Conservation (phyloP, 2,329 filamentous ascomycete species). For the Eurotiales sp. region DNA sequence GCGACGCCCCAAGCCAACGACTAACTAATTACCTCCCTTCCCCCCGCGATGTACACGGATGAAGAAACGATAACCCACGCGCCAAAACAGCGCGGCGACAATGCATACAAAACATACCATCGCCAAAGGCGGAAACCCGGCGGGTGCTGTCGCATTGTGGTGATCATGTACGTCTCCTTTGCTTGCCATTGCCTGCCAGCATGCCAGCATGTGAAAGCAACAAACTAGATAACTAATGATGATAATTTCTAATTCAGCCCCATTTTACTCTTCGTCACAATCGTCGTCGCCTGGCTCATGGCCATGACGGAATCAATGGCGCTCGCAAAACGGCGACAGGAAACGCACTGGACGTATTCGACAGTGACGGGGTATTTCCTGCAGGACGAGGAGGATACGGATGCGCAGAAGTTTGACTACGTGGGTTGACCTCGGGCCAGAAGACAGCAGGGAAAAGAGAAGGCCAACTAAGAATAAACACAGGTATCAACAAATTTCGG, state of each 20-base stretch:
- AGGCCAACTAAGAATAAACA: too few relatives aligned
- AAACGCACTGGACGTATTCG: slow-evolving; percentile 31
- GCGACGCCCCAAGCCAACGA: too few relatives aligned
- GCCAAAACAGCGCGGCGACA: not conserved
- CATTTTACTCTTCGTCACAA: slow-evolving; percentile 9
- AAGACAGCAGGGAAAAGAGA: too few relatives aligned
- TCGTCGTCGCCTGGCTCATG: slow-evolving; percentile 14
- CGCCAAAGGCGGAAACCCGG: not conserved
- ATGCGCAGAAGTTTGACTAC: slow-evolving; percentile 48
- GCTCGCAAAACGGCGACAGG: not conserved
- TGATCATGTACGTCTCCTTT: slow-evolving; percentile 17
- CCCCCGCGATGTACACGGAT: not conserved
- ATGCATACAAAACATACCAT: not conserved
- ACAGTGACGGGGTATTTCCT: slow-evolving; percentile 48
- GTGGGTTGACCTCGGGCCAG: too few relatives aligned
- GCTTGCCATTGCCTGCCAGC: too few relatives aligned
- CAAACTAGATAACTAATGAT: too few relatives aligned
- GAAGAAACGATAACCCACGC: not conserved
- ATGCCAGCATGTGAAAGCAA: too few relatives aligned
- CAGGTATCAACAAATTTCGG: slow-evolving; percentile 47
- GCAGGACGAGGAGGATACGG: slow-evolving; percentile 48
- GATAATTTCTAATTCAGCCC: slow-evolving; percentile 13
- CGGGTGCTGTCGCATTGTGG: slow-evolving; percentile 1
- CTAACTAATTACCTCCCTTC: too few relatives aligned
- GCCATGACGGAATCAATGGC: slow-evolving; percentile 18